Evolutionary conservation across 495 filamentous ascomycete genomes (phyloP), one percentile per base, ranked within the genome.

Genomic region (Pyrenula massariospora): DNA sequence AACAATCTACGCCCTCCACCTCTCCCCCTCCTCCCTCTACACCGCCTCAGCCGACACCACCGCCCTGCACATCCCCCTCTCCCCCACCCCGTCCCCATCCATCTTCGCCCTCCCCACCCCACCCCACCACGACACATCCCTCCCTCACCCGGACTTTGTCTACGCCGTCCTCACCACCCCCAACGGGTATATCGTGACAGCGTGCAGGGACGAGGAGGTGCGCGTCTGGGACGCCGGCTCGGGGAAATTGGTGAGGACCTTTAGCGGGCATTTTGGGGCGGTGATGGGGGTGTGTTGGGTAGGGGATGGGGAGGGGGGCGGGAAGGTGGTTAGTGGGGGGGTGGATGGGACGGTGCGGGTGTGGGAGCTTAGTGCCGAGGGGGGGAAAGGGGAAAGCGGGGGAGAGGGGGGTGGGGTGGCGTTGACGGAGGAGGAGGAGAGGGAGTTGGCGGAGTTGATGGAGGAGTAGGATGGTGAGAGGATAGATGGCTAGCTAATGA

Each of bases 261-360:
- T 92, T 55, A 77, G 81, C 19, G 93, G 93, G 0, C 93, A 98
- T 67, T 96, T 81, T 66, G 89, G 97, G 60, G 93, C 96, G 64
- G 86, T 98, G 24, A 95, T 87, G 2, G 88, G 85, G 42, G 68
- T 96, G 42, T 73, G 84, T 1, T 63, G 94, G 42, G 62, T 90
- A 10, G 15, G 31, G 31, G 15, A 15, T 42, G 15, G 31, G 31
- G 15, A 15, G 5, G 31, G 31, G 5, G 78, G 75, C 15, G 73
- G 67, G 24, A 79, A 72, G 48, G 72, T 93, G 24, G 83, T 86
- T 36, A 95, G 89, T 64, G 88, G 89, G 25, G 80, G 84, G 22
- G 95, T 96, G 60, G 93, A 98, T 73, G 87, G 81, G 0, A 97
- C 93, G 2, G 72, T 96, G 36, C 80, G 93, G 61, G 79, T 75